Base-by-base conservation (phyloP, 1,284 basidiomycete species). In the Wallemia mellicola region DNA sequence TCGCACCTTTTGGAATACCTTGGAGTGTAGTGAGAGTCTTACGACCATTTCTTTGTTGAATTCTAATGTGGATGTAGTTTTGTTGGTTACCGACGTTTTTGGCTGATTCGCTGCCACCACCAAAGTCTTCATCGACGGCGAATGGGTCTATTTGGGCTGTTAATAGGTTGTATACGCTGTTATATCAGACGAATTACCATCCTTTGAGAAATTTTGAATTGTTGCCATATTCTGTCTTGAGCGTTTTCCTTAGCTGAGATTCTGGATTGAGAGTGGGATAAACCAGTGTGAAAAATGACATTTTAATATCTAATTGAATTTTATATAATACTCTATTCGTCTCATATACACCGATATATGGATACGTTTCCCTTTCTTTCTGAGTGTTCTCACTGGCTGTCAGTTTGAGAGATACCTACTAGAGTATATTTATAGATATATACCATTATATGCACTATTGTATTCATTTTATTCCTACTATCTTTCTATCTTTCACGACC, bases 21-120 rank as follows among this genome's bases (percentile, higher is more conserved):
- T 98, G 92, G 65, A 98, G 77, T 61, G 92, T 99, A 54, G 94
- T 99, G 74, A 98, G 75, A 63, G 91, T 95, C 79, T 99, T 99
- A 67, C 94, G 80, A 66, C 94, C 94, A 79, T 98, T 99, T 68
- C 94, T 79, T 74, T 99, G 94, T 73, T 99, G 94, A 68, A 99
- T 86, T 76, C 87, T 86, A 69, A 92, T 85, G 71, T 91, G 87
- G 71, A 91, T 87, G 73, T 89, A 86, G 71, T 87, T 81, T 68
- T 79, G 74, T 69, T 82, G 80, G 64, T 83, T 83, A 66, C 84
- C 83, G 67, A 83, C 81, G 27, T 60, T 60, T 33, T 59, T 59
- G 48, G 61, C 54, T 75, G 84, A 80, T 67, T 82, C 75, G 68
- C 73, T 77, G 65, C 75, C 74, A 70, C 74, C 77, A 71, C 85